Evolutionary conservation across 2,329 filamentous ascomycete species (phyloP).

Genomic region (Xylariaceae sp.): DNA sequence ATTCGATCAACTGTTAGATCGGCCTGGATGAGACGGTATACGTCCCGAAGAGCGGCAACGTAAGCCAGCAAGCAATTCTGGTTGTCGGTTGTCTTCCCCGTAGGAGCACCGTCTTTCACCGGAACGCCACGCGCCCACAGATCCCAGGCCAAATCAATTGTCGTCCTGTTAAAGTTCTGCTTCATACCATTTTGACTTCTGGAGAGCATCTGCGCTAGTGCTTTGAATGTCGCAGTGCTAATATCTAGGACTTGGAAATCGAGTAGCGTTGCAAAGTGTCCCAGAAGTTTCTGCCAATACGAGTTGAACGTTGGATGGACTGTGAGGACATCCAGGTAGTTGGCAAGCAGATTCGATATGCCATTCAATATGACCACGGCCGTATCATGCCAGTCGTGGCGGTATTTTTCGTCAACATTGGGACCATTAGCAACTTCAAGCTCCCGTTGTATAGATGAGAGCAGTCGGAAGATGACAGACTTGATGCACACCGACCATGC

Average conservation of each 20-base stretch:
- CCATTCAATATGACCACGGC: conserved; percentile 70
- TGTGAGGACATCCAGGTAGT: conserved; percentile 70
- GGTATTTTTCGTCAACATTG: conserved; percentile 36
- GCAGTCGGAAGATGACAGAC: conserved; percentile 73
- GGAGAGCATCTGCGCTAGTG: conserved; percentile 59
- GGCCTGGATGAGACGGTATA: conserved; percentile 70
- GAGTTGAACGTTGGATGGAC: conserved; percentile 61
- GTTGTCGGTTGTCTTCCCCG: conserved; percentile 56
- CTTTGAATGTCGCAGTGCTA: conserved; percentile 67
- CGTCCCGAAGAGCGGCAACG: conserved; percentile 66
- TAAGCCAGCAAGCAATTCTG: conserved; percentile 86
- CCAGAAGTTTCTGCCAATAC: conserved; percentile 72
- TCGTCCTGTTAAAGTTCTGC: conserved; percentile 42
- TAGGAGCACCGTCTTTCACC: conserved; percentile 34
- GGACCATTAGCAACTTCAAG: conserved; percentile 36
- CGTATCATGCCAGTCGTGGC: conserved; percentile 66
- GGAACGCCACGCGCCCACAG: conserved; percentile 68
- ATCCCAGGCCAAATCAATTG: conserved; percentile 61
- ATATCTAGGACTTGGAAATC: conserved; percentile 63
- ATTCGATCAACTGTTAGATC: conserved; percentile 61
- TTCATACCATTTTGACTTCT: conserved; percentile 40
- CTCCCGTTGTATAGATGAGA: conserved; percentile 64
- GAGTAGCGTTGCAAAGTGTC: conserved; percentile 61
- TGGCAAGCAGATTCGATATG: conserved; percentile 67
- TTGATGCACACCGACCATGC: conserved; percentile 83